Percentiles rank a stretch among this genome's conserved stretches.
phyloP scores from a whole-genome alignment of 495 filamentous ascomycete species.

The Podospora tetraspora region DNA sequence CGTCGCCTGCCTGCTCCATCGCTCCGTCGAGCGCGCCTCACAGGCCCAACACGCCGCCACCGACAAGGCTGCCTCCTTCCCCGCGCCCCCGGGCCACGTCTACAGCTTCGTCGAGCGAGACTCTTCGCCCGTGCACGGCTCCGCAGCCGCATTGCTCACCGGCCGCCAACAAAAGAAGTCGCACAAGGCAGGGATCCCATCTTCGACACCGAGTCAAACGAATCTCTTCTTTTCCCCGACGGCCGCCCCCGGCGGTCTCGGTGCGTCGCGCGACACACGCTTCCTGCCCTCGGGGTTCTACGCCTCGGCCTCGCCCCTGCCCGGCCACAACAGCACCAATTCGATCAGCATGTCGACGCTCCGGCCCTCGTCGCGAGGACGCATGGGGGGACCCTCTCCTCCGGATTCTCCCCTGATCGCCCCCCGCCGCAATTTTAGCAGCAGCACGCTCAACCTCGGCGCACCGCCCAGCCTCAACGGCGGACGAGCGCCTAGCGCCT shows the following conservation, averaged over 20 bases:
- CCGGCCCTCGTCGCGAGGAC: conserved; percentile 47
- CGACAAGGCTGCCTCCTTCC: conserved; percentile 51
- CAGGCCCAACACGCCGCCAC: conserved; percentile 61
- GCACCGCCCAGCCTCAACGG: conserved; percentile 48
- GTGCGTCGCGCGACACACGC: conserved; percentile 49
- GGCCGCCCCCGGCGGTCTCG: conserved; percentile 44
- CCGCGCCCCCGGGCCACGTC: conserved; percentile 47
- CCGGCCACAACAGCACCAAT: conserved; percentile 39
- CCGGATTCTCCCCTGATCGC: conserved; percentile 59
- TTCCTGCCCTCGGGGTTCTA: conserved; percentile 95
- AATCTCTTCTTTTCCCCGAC: conserved; percentile 94
- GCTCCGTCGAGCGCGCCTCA: conserved; percentile 77
- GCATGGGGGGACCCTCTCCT: conserved; percentile 51
- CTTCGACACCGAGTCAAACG: conserved; percentile 45
- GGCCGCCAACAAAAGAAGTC: conserved; percentile 33
- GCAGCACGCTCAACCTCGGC: conserved; percentile 64
- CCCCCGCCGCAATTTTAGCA: conserved; percentile 46
- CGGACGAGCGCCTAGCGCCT: conserved; percentile 81
- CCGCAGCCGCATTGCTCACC: conserved; percentile 23
- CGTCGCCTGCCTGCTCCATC: conserved; percentile 87
- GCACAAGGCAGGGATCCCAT: conserved; percentile 38
- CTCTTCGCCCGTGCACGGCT: conserved; percentile 56
- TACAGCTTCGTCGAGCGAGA: conserved; percentile 55
- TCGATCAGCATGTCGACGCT: conserved; percentile 53
- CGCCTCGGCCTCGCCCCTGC: conserved; percentile 49